A percentile compares a stretch with the other conserved stretches of the same genome.
These are phyloP conservation scores for Hypoxylon sp. DNA, from an alignment of 2,329 filamentous ascomycete species.

Conservation along the genomic window DNA sequence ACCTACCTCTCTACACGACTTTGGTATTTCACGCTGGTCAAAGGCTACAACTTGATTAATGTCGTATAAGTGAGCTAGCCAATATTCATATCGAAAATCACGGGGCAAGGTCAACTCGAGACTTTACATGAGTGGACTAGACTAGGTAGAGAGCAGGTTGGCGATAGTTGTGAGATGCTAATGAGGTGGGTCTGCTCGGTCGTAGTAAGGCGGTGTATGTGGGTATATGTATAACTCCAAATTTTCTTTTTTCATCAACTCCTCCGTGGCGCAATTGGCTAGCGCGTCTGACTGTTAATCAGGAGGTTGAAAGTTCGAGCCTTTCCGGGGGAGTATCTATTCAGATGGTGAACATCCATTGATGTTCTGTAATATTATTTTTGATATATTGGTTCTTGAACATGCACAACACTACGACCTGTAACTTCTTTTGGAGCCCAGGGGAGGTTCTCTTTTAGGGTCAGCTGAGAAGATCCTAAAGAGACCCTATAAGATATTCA, in stretches of 20 bases:
- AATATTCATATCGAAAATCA: not conserved
- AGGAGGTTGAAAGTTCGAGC: slow-evolving; percentile 40
- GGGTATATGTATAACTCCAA: not conserved
- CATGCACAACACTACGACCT: too few relatives aligned
- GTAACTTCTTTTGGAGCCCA: too few relatives aligned
- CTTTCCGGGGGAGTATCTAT: slow-evolving; percentile 32
- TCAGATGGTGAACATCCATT: too few relatives aligned
- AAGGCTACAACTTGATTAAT: not conserved
- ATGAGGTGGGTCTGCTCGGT: not conserved
- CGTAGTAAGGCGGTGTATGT: not conserved
- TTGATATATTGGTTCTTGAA: too few relatives aligned
- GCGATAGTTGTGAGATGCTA: not conserved
- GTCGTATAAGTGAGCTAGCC: not conserved
- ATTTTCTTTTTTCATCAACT: slow-evolving; percentile 8
- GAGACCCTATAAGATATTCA: too few relatives aligned
- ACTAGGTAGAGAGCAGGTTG: not conserved
- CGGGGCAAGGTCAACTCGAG: not conserved
- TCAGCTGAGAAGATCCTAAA: too few relatives aligned
- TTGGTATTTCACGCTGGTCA: not conserved
- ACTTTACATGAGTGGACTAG: not conserved
- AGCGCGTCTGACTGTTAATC: slow-evolving; percentile 71
- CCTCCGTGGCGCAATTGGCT: slow-evolving; percentile 65
- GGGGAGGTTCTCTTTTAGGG: too few relatives aligned
- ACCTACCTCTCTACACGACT: too few relatives aligned
- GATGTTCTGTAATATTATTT: too few relatives aligned